These are phyloP conservation scores for Vickermania ingenoplastis DNA, from an alignment of 208 protist genomes.

Conservation along the genomic window DNA sequence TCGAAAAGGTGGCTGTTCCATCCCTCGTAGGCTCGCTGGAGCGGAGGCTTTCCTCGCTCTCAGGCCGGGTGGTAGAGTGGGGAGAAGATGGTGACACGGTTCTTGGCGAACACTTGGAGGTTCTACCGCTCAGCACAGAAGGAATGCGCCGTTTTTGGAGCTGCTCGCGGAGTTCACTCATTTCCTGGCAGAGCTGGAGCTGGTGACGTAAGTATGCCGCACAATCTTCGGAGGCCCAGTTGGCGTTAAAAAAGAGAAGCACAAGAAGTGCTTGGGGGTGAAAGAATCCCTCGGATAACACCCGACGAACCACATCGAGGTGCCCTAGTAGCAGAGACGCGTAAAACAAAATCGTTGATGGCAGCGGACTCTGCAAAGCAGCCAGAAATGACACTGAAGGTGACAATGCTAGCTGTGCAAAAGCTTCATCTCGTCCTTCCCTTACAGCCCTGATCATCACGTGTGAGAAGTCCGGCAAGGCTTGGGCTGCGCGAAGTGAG, in stretches of 20 bases:
- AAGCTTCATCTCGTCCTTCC: conserved; percentile 41
- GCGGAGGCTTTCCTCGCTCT: not conserved
- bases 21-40: not conserved
- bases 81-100: not conserved
- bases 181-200: not conserved
- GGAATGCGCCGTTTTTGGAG: not conserved
- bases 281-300: conserved; percentile 56
- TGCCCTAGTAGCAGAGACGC: conserved; percentile 53
- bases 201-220: not conserved
- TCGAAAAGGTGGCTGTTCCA: not conserved
- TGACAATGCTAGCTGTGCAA: conserved; percentile 49
- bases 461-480: conserved; percentile 62
- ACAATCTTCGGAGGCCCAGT: conserved; percentile 8
- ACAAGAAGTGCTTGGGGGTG: conserved; percentile 50
- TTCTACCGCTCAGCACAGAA: not conserved
- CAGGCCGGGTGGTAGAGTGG: not conserved
- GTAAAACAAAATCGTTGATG: conserved; percentile 39
- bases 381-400: conserved; percentile 55
- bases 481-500: conserved; percentile 28
- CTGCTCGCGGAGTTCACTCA: not conserved
- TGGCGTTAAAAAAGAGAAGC: conserved; percentile 42
- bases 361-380: conserved; percentile 18
- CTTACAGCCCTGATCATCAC: conserved; percentile 55
- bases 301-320: conserved; percentile 37
- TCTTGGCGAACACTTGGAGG: not conserved